Percentiles rank a stretch among this genome's conserved stretches.
These are phyloP conservation scores for Lactarius quietus DNA, from an alignment of 768 basidiomycete genomes.

Conservation along the genomic window DNA sequence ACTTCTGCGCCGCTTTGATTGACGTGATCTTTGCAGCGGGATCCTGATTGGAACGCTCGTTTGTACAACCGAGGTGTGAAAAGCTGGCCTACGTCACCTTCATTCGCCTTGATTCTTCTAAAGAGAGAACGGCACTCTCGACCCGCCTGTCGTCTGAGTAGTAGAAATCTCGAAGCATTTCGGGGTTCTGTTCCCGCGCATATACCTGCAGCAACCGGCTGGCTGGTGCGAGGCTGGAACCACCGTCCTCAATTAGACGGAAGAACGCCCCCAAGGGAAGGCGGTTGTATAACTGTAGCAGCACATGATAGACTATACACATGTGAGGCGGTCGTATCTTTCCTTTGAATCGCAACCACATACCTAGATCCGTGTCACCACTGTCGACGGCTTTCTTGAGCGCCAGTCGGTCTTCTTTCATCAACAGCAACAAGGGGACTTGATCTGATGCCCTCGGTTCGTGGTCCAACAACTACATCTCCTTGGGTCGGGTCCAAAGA, in stretches of 20 bases:
- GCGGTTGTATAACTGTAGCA: constrained; percentile 81
- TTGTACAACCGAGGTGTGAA: not conserved
- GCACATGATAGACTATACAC: constrained; percentile 80
- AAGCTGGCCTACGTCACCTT: constrained; percentile 41
- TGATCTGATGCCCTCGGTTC: constrained; percentile 88
- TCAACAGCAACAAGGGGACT: constrained; percentile 85
- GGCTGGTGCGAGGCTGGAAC: constrained; percentile 67
- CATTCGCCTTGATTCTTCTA: constrained; percentile 76
- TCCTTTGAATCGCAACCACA: constrained; percentile 20
- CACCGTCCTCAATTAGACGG: constrained; percentile 89
- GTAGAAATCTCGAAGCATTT: constrained; percentile 93
- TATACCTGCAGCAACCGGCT: constrained; percentile 84
- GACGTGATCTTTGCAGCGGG: constrained; percentile 63
- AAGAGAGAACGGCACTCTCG: constrained; percentile 84
- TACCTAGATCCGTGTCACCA: constrained; percentile 93
- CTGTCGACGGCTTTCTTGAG: constrained; percentile 88
- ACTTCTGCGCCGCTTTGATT: constrained; percentile 83
- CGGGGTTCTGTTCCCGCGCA: constrained; percentile 83
- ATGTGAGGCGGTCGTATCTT: not conserved
- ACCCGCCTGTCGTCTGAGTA: constrained; percentile 95
- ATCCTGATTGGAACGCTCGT: constrained; percentile 48
- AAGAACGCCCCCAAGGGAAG: constrained; percentile 90
- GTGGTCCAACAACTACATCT: constrained; percentile 75
- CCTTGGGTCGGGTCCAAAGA: not conserved
- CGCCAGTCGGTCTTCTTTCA: constrained; percentile 92